A percentile compares a stretch with the other conserved stretches of the same genome.
Evolutionary conservation across 352 stramenopile genomes (phyloP).

Genomic region (Phytophthora colocasiae): DNA sequence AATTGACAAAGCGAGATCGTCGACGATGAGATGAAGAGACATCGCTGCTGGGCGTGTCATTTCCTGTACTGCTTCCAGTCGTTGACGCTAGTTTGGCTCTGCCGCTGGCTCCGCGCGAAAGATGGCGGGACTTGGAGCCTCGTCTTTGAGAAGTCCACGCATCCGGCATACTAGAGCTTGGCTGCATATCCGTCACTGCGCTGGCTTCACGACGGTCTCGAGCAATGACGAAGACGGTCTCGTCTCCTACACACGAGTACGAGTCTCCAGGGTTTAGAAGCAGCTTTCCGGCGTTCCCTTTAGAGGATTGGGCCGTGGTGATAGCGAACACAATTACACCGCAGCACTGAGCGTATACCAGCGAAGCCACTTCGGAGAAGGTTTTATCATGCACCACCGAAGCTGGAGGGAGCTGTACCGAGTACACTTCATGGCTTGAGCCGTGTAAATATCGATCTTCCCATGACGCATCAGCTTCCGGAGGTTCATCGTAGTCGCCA

Average conservation of each 20-base stretch:
- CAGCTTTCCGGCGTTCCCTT: slow-evolving; percentile 43
- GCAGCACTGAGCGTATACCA: slow-evolving; percentile 73
- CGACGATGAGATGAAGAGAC: slow-evolving; percentile 19
- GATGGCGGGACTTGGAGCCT: slow-evolving; percentile 13
- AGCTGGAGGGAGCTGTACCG: slow-evolving; percentile 60
- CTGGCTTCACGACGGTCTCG: slow-evolving; percentile 42
- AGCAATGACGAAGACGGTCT: slow-evolving; percentile 79
- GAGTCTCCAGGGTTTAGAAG: slow-evolving; percentile 78
- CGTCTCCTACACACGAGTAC: slow-evolving; percentile 70
- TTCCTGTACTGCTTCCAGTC: slow-evolving; percentile 33
- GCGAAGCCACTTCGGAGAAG: slow-evolving; percentile 77
- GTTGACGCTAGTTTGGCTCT: slow-evolving; percentile 18
- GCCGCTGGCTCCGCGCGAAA: slow-evolving; percentile 24
- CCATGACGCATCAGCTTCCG: slow-evolving; percentile 52
- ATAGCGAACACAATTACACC: slow-evolving; percentile 82
- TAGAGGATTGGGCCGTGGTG: slow-evolving; percentile 31
- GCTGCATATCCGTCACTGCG: slow-evolving; percentile 32
- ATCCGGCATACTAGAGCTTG: slow-evolving; percentile 25
- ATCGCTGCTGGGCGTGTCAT: slow-evolving; percentile 26
- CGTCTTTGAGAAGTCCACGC: slow-evolving; percentile 30
- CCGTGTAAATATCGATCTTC: slow-evolving; percentile 76
- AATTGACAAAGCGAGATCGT: slow-evolving; percentile 35
- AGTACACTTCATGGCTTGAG: slow-evolving; percentile 83
- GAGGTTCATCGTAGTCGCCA: slow-evolving; percentile 33
- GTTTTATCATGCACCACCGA: slow-evolving; percentile 66